Percentiles rank a stretch among this genome's conserved stretches.
These are phyloP conservation scores for Paramecium tetraurelia DNA, from an alignment of 73 alveolate genomes.

Conservation along the genomic window DNA sequence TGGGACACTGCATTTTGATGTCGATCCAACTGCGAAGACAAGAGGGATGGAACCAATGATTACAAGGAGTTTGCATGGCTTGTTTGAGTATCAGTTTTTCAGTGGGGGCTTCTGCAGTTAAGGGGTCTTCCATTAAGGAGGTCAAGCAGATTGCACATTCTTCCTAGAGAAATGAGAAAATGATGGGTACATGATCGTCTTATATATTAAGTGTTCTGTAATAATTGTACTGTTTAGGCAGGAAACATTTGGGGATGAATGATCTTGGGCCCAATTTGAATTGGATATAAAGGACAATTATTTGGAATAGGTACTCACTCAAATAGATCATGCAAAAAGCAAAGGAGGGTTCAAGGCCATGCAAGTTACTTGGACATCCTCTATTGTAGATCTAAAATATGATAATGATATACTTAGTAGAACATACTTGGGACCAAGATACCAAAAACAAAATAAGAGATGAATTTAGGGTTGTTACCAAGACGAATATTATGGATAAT, in stretches of 20 bases:
- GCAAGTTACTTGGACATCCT: slow-evolving; percentile 5
- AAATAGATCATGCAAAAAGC: background rate
- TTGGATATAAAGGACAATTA: background rate
- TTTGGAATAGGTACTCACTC: background rate
- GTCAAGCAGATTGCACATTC: slow-evolving; percentile 76
- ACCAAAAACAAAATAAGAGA: slow-evolving; percentile 11
- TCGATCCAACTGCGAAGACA: slow-evolving; percentile 95
- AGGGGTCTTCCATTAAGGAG: slow-evolving; percentile 48
- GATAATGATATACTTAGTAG: background rate
- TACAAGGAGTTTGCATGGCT: slow-evolving; percentile 92
- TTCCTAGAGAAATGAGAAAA: background rate
- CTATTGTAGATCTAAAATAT: slow-evolving; percentile 16
- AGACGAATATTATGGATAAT: slow-evolving; percentile 15
- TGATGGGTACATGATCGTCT: slow-evolving; percentile 41
- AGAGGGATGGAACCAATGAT: slow-evolving; percentile 89
- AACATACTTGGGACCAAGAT: background rate
- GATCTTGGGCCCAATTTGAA: slow-evolving; percentile 64
- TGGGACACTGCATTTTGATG: slow-evolving; percentile 95
- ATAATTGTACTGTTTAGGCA: slow-evolving; percentile 50
- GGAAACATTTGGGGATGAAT: slow-evolving; percentile 59
- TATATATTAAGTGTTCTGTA: slow-evolving; percentile 14
- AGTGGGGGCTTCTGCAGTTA: background rate
- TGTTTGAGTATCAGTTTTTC: slow-evolving; percentile 42
- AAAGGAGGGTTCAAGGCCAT: background rate
- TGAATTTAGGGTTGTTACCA: slow-evolving; percentile 42